Evolutionary conservation across 257 asterid species (phyloP).

Genomic region (Penstemon davidsonii): DNA sequence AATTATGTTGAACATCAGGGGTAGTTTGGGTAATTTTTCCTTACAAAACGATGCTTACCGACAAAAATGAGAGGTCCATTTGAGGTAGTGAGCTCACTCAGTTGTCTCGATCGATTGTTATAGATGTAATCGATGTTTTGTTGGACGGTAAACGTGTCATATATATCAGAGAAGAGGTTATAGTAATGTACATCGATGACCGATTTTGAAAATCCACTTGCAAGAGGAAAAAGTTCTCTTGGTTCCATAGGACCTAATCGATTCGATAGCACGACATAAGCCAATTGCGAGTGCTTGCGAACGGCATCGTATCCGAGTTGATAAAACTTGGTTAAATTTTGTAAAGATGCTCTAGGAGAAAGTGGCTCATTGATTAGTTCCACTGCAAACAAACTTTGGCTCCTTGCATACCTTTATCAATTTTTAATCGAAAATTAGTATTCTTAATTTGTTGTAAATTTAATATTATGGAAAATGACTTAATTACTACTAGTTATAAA

Average conservation of each 20-base stretch:
- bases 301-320: slow-evolving; percentile 55
- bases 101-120: slow-evolving; percentile 38
- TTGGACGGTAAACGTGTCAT: slow-evolving; percentile 37
- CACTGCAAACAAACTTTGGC: slow-evolving; percentile 59
- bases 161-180: slow-evolving; percentile 40
- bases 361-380: slow-evolving; percentile 70
- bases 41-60: slow-evolving; percentile 33
- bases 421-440: no score
- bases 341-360: slow-evolving; percentile 52
- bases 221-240: slow-evolving; percentile 50
- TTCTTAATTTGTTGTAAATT: no score
- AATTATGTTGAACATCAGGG: neutral
- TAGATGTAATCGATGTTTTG: slow-evolving; percentile 52
- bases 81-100: slow-evolving; percentile 39
- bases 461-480: no score
- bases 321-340: slow-evolving; percentile 41
- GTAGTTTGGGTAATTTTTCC: neutral
- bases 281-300: slow-evolving; percentile 46
- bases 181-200: slow-evolving; percentile 76
- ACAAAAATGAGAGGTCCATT: slow-evolving; percentile 67
- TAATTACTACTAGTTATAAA: no score
- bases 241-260: slow-evolving; percentile 47
- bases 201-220: slow-evolving; percentile 40
- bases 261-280: slow-evolving; percentile 57
- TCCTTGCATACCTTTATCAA: slow-evolving; percentile 48